Evolutionary conservation across 805 yeast genomes (phyloP), one percentile per base, ranked within the genome.

Genomic region (Ogataea angusta): DNA sequence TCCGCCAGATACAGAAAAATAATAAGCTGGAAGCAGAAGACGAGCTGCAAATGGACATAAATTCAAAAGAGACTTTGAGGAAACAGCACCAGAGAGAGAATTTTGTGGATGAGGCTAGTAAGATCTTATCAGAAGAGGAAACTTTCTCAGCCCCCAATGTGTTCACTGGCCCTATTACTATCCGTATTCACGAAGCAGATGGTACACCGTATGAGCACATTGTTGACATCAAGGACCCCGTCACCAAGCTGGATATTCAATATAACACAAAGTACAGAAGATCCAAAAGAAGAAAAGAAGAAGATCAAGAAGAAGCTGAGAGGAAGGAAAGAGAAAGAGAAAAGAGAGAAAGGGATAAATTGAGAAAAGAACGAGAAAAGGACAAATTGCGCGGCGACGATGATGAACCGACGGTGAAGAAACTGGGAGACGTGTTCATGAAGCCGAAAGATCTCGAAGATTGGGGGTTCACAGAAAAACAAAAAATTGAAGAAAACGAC

Each of bases 161-260:
- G 2, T 87, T 90, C 56, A 75, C 86, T 0, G 99, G 99, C 0
- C 96, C 98, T 0, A 87, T 93, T 85, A 93, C 99, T 0, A 86
- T 93, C 26, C 71, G 99, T 54, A 90, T 93, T 26, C 99, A 93
- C 59, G 99, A 93, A 57, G 95, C 96, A 0, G 98, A 93, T 62
- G 99, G 99, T 7, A 88, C 98, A 0, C 99, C 99, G 0, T 93
- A 93, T 57, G 99, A 93, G 56, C 99, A 93, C 60, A 91, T 93
- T 34, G 96, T 93, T 16, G 95, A 88, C 49, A 68, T 93, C 38
- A 86, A 88, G 52, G 97, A 91, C 31, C 76, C 80, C 1, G 79
- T 81, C 50, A 86, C 95, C 0, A 88, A 86, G 56, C 69, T 93
- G 32, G 99, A 93, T 56, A 88, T 93, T 34, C 98, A 88, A 57